phyloP scores from a whole-genome alignment of 2,329 filamentous ascomycete genomes.

The Cladosporium sp. region DNA sequence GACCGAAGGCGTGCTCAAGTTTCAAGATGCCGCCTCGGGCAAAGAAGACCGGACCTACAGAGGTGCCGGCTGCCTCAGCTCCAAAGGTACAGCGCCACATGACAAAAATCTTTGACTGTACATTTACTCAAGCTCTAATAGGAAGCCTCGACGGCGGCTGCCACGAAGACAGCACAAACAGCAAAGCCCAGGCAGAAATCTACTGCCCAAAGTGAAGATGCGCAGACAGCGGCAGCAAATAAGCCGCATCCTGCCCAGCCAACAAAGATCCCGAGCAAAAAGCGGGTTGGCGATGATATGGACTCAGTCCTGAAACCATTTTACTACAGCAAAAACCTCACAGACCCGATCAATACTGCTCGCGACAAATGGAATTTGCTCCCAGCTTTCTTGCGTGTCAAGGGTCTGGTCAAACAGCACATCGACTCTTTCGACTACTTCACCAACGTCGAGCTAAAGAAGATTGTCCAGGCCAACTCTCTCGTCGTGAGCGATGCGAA shows the following conservation, averaged over 20 bases:
- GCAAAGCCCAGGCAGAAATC: slow-evolving; percentile 21
- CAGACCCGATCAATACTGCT: slow-evolving; percentile 69
- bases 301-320: slow-evolving; percentile 69
- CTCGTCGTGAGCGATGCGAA: slow-evolving; percentile 90
- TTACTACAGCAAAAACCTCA: slow-evolving; percentile 68
- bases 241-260: slow-evolving; percentile 22
- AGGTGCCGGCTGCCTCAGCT: slow-evolving; percentile 32
- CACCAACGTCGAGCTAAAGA: slow-evolving; percentile 92
- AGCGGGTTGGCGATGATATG: slow-evolving; percentile 41
- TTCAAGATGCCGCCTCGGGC: slow-evolving; percentile 38
- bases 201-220: neutral
- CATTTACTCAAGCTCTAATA: slow-evolving; percentile 10
- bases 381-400: slow-evolving; percentile 97
- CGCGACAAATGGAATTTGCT: slow-evolving; percentile 95
- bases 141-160: slow-evolving; percentile 17
- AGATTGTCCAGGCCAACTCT: slow-evolving; percentile 90
- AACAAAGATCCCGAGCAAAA: slow-evolving; percentile 26
- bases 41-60: slow-evolving; percentile 36
- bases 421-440: slow-evolving; percentile 99
- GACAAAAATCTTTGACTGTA: slow-evolving; percentile 15
- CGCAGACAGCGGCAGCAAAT: slow-evolving; percentile 5
- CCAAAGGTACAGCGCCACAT: slow-evolving; percentile 31
- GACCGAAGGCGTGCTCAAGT: neutral
- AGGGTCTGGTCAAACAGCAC: slow-evolving; percentile 94
- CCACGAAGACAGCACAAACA: slow-evolving; percentile 23